Base-by-base conservation (phyloP, 192 early-diverging fungal species). In the Mortierella hygrophila region DNA sequence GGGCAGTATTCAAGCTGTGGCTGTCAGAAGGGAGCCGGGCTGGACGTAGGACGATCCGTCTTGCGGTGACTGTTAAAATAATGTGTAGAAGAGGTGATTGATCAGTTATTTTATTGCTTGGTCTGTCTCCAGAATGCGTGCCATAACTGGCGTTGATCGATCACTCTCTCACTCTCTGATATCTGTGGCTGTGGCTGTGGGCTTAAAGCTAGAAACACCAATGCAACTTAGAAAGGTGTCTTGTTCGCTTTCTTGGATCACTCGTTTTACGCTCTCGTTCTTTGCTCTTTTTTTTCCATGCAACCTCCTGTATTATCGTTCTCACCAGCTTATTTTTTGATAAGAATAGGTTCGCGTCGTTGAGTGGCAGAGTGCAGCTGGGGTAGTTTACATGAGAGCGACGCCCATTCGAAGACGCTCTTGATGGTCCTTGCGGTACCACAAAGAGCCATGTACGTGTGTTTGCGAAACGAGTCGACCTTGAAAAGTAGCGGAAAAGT, bases 361-460 rank as follows among this genome's bases (percentile, higher is more conserved):
- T 52, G 23, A 9, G 15, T 72, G 40, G 47, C 7, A 16, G 29
- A 7, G 26, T 72, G 29, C 23, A 21, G 37, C 47, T 11, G 23
- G 46, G 6, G 6, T 42, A 49, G 1, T 37, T 76, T 82, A 82
- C 76, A 40, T 44, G 82, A 49, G 21, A 69, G 72, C 70, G 72
- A 52, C 2, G 54, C 21, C 54, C 82, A 70, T 38, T 46, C 52
- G 18, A 83, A 29, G 72, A 74, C 57, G 54, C 75, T 20, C 69
- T 35, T 57, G n/a, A 68, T 44, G 60, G 42, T 52, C 73, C 26
- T 79, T 38, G 68, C 23, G 40, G 68, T 68, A n/a, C 70, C 82
- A n/a, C 72, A 72, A 41, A 46, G 37, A 68, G 29, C 13, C 82
- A 83, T 83, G 32, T 44, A 42, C 9, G 55, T 75, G 40, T 57